A percentile compares a stretch with the other conserved stretches of the same genome.
phyloP scores from a whole-genome alignment of 176 grass and related monocot genomes.

The Carex pumila region DNA sequence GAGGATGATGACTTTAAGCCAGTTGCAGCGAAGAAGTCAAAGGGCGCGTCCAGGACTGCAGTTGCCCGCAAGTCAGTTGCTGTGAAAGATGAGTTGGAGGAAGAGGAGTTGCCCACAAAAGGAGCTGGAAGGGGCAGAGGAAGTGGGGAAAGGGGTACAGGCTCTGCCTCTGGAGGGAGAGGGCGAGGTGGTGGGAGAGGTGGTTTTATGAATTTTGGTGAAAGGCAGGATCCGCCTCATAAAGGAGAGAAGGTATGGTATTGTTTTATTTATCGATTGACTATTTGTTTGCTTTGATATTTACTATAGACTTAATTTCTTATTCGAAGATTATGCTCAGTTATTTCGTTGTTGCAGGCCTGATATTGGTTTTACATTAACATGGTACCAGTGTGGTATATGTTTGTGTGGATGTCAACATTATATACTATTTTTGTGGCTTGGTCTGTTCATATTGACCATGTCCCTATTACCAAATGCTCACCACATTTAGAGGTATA shows the following conservation, averaged over 20 bases:
- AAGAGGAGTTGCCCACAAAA: slow-evolving; percentile 49
- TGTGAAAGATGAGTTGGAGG: slow-evolving; percentile 36
- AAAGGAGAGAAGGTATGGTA: slow-evolving; percentile 88
- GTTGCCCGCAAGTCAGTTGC: slow-evolving; percentile 19
- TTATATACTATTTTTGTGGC: neutral
- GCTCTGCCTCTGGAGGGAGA: slow-evolving; percentile 52
- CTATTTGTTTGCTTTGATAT: neutral
- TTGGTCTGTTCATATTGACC: neutral
- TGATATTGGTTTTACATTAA: neutral
- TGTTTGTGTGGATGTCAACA: neutral
- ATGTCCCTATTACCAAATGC: neutral
- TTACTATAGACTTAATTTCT: neutral
- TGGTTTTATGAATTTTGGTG: slow-evolving; percentile 94
- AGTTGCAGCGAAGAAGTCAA: slow-evolving; percentile 59
- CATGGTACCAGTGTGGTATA: neutral
- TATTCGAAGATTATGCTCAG: neutral
- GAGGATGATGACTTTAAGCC: slow-evolving; percentile 63
- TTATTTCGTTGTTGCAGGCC: neutral
- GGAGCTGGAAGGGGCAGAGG: slow-evolving; percentile 57
- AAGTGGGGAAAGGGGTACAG: slow-evolving; percentile 46
- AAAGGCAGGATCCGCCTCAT: slow-evolving; percentile 95
- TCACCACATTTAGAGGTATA: neutral
- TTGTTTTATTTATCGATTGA: slow-evolving; percentile 8
- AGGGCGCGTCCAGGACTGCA: slow-evolving; percentile 33
- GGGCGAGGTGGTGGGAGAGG: slow-evolving; percentile 88